phyloP scores from a whole-genome alignment of 495 filamentous ascomycete species.

The Penicillium lagena region DNA sequence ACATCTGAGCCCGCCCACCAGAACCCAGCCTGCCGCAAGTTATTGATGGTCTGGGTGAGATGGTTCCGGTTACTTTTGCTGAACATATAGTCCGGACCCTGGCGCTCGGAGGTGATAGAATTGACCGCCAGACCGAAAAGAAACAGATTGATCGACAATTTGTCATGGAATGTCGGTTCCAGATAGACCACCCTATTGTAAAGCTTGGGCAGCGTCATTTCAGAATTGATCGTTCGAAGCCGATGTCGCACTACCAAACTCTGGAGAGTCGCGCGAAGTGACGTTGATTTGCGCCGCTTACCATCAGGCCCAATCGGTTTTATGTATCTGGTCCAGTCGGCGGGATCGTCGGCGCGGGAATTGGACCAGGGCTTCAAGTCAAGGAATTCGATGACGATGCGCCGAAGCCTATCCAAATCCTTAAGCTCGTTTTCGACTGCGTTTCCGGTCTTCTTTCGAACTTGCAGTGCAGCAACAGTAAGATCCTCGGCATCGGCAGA shows the following conservation, averaged over 20 bases:
- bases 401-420: slow-evolving; percentile 69
- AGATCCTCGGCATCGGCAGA: slow-evolving; percentile 22
- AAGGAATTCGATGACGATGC: slow-evolving; percentile 64
- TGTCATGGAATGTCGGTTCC: slow-evolving; percentile 78
- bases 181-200: slow-evolving; percentile 66
- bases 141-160: slow-evolving; percentile 77
- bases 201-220: slow-evolving; percentile 61
- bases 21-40: slow-evolving; percentile 82
- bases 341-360: slow-evolving; percentile 36
- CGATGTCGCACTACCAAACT: slow-evolving; percentile 76
- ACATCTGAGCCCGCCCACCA: slow-evolving; percentile 77
- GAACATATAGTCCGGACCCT: slow-evolving; percentile 84
- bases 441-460: slow-evolving; percentile 31
- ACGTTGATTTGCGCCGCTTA: slow-evolving; percentile 47
- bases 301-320: slow-evolving; percentile 55
- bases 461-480: slow-evolving; percentile 23
- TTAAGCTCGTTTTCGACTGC: slow-evolving; percentile 50
- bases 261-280: slow-evolving; percentile 64
- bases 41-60: slow-evolving; percentile 61
- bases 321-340: slow-evolving; percentile 70
- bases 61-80: slow-evolving; percentile 60
- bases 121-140: slow-evolving; percentile 75
- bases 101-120: slow-evolving; percentile 80
- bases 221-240: slow-evolving; percentile 58
- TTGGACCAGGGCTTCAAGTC: slow-evolving; percentile 72